Base-by-base conservation (phyloP, 768 basidiomycete genomes). In the Kwoniella bestiolae region DNA sequence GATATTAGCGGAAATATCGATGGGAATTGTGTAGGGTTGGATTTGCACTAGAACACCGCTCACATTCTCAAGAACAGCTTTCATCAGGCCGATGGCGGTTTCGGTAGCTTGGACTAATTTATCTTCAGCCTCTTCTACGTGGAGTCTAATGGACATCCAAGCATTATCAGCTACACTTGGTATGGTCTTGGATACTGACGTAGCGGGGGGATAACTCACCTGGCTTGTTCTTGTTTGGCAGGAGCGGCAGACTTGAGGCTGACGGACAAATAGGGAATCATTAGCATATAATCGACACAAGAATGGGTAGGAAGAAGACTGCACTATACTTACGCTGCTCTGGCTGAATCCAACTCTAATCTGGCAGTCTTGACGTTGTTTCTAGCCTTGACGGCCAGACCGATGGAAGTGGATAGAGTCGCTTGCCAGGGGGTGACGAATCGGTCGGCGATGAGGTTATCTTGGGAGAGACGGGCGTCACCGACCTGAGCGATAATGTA, bases 91-190 rank as follows among this genome's bases (percentile, higher is more conserved):
- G 73, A 96, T 96, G 0, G 94, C 95, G 31, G 94, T 90, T 81
- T 99, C 96, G 25, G 96, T 99, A 85, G 92, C 93, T 80, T 94
- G 94, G 5, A 98, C 96, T 32, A 98, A 87, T 81, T 94, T 92
- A 79, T 99, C 96, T 65, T 84, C 84, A 12, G 82, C 82, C 38
- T 82, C 80, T 63, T 84, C 84, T 47, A 84, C 83, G 64, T 94
- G 92, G 23, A 96, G 87, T 52, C 77, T 81, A n/a, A n/a, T n/a
- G 66, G 21, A n/a, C 8, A 50, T 9, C 8, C 44, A 29, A 9
- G 47, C 11, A 18, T 49, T 21, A 41, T 45, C 46, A 23, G 32
- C 12, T 61, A 12, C 51, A 29, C 50, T 49, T 29, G 7, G n/a
- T 31, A 32, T 7, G 25, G 25, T 34, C 52, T n/a, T 35, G 38